These are phyloP conservation scores for Jacaranda mimosifolia DNA, from an alignment of 257 asterid genomes.

Conservation along the genomic window DNA sequence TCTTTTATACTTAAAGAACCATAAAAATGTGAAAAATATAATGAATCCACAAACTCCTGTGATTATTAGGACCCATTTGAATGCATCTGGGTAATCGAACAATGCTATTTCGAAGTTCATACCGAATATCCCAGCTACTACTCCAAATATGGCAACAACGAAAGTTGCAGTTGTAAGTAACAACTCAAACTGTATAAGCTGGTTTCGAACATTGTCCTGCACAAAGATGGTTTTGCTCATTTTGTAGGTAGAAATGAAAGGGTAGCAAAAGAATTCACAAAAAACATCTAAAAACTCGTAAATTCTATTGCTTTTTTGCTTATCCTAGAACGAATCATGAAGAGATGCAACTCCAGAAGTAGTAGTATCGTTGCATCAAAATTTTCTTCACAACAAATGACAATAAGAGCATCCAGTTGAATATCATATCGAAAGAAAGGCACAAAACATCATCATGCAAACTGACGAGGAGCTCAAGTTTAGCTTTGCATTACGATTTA, in stretches of 20 bases:
- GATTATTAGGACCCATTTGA: slow-evolving; percentile 90
- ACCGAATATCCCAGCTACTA: slow-evolving; percentile 96
- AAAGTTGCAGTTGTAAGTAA: slow-evolving; percentile 93
- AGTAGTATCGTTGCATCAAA: no score
- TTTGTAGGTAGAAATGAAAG: neutral
- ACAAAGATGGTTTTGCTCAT: slow-evolving; percentile 13
- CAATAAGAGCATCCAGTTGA: no score
- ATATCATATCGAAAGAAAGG: no score
- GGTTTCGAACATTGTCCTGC: slow-evolving; percentile 99
- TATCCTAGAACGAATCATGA: no score
- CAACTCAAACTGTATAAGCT: slow-evolving; percentile 95
- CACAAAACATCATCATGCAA: no score
- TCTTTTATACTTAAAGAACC: slow-evolving; percentile 85
- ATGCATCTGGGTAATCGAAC: slow-evolving; percentile 72
- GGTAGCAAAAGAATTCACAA: neutral
- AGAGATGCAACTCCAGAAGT: no score
- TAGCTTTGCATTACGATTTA: no score
- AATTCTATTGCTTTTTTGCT: neutral
- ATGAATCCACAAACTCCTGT: slow-evolving; percentile 73
- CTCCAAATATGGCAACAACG: slow-evolving; percentile 93
- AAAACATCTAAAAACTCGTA: neutral
- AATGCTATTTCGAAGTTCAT: slow-evolving; percentile 79
- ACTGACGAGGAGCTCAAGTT: no score
- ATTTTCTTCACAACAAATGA: no score
- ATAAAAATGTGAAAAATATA: slow-evolving; percentile 70